Conservation (phyloP, 805 yeast genomes). For the Huiozyma naganishii region DNA sequence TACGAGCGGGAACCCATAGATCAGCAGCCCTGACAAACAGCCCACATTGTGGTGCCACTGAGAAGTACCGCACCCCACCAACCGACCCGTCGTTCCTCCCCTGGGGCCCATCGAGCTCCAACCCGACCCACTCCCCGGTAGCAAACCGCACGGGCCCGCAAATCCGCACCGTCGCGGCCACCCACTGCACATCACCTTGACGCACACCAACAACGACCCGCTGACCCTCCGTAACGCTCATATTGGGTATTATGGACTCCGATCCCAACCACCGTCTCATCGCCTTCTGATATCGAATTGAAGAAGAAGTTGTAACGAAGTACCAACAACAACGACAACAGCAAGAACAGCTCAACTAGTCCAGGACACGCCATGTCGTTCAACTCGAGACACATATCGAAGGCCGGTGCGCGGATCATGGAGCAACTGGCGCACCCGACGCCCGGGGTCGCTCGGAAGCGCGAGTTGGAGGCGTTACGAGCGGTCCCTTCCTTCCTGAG, state of each 20-base stretch:
- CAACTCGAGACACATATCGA: slow-evolving; percentile 24
- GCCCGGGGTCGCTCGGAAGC: slow-evolving; percentile 21
- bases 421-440: slow-evolving; percentile 25
- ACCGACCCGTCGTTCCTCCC: slow-evolving; percentile 80
- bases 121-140: slow-evolving; percentile 68
- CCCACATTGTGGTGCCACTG: no score
- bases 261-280: no score
- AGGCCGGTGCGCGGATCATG: slow-evolving; percentile 30
- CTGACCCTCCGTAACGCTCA: slow-evolving; percentile 16
- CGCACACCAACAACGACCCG: slow-evolving; percentile 23
- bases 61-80: slow-evolving; percentile 48
- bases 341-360: background rate
- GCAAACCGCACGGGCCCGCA: slow-evolving; percentile 49
- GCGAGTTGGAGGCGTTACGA: slow-evolving; percentile 22
- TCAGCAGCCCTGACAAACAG: no score
- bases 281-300: no score
- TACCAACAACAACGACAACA: background rate
- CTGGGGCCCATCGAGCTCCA: slow-evolving; percentile 60
- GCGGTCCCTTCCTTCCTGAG: slow-evolving; percentile 31
- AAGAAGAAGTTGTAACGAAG: background rate
- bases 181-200: slow-evolving; percentile 32
- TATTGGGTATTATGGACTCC: background rate
- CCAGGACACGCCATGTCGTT: slow-evolving; percentile 4
- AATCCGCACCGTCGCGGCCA: slow-evolving; percentile 30
- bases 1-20: no score